phyloP scores from a whole-genome alignment of 2,329 filamentous ascomycete species.

The Curvularia sp. region DNA sequence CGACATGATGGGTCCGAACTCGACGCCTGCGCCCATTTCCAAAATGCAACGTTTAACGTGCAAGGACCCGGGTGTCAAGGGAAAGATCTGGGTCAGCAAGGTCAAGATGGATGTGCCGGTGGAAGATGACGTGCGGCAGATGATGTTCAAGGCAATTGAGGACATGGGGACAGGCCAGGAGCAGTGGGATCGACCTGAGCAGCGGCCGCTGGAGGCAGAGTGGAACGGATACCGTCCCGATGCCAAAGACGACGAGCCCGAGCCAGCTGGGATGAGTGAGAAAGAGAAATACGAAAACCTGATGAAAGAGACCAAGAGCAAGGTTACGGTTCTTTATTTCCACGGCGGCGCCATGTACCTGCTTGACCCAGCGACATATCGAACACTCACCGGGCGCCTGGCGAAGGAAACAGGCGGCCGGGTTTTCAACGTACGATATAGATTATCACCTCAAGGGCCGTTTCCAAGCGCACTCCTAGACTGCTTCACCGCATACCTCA shows the following conservation, averaged over 20 bases:
- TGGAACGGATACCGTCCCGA: constrained; percentile 75
- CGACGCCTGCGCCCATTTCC: constrained; percentile 35
- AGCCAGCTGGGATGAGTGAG: constrained; percentile 65
- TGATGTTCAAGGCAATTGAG: constrained; percentile 65
- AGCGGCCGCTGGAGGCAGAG: constrained; percentile 70
- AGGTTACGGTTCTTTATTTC: constrained; percentile 73
- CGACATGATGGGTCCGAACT: constrained; percentile 43
- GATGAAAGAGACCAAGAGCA: constrained; percentile 70
- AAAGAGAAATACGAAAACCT: constrained; percentile 69
- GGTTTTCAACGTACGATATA: constrained; percentile 75
- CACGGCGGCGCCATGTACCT: constrained; percentile 79
- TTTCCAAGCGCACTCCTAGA: constrained; percentile 80
- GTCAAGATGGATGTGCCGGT: constrained; percentile 69
- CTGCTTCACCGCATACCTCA: constrained; percentile 74
- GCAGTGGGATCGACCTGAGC: constrained; percentile 56
- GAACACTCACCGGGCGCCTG: constrained; percentile 65
- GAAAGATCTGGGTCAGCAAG: constrained; percentile 80
- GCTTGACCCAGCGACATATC: constrained; percentile 73
- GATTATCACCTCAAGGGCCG: constrained; percentile 75
- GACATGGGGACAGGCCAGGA: constrained; percentile 56
- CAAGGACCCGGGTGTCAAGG: constrained; percentile 73
- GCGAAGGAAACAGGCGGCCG: constrained; percentile 72
- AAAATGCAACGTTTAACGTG: constrained; percentile 66
- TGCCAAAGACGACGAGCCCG: constrained; percentile 58
- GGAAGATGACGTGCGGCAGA: constrained; percentile 60